phyloP scores from a whole-genome alignment of 345 rosid genomes.

The Odontarrhena argentea region DNA sequence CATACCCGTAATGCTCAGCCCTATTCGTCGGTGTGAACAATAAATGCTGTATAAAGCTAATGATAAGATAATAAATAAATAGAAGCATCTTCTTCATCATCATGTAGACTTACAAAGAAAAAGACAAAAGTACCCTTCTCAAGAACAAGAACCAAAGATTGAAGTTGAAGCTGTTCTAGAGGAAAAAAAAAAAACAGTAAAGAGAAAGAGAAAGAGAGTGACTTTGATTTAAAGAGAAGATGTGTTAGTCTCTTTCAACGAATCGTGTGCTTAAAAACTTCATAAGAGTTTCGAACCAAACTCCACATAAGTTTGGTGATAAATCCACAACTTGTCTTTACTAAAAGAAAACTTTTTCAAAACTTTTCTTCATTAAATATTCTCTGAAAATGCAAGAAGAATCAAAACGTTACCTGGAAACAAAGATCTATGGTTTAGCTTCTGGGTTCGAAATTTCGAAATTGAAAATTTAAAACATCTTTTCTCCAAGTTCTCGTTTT shows the following conservation, averaged over 20 bases:
- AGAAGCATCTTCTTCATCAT: conserved; percentile 32
- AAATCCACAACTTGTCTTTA: conserved; percentile 32
- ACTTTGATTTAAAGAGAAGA: conserved; percentile 87
- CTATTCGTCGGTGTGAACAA: conserved; percentile 57
- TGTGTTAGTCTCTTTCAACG: conserved; percentile 62
- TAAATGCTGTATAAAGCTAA: conserved; percentile 49
- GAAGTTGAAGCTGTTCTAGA: conserved; percentile 17
- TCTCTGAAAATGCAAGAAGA: conserved; percentile 26
- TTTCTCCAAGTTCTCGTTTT: conserved; percentile 25
- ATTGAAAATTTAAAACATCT: conserved; percentile 7
- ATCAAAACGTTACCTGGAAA: conserved; percentile 30
- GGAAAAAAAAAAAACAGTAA: conserved; percentile 3
- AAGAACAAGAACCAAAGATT: conserved; percentile 26
- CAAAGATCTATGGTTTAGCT: conserved; percentile 30
- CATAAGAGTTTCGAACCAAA: conserved; percentile 43
- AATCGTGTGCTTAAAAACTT: conserved; percentile 58
- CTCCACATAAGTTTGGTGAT: conserved; percentile 53
- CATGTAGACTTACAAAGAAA: not conserved
- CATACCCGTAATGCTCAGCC: too few relatives aligned
- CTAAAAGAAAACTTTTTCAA: not conserved
- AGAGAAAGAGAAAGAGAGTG: conserved; percentile 36
- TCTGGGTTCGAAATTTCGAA: conserved; percentile 36
- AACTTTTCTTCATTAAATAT: conserved; percentile 2
- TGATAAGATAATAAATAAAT: conserved; percentile 34
- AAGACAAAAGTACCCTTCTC: conserved; percentile 46